phyloP scores from a whole-genome alignment of 2,329 filamentous ascomycete genomes.

The Malbranchea cinnamomea region DNA sequence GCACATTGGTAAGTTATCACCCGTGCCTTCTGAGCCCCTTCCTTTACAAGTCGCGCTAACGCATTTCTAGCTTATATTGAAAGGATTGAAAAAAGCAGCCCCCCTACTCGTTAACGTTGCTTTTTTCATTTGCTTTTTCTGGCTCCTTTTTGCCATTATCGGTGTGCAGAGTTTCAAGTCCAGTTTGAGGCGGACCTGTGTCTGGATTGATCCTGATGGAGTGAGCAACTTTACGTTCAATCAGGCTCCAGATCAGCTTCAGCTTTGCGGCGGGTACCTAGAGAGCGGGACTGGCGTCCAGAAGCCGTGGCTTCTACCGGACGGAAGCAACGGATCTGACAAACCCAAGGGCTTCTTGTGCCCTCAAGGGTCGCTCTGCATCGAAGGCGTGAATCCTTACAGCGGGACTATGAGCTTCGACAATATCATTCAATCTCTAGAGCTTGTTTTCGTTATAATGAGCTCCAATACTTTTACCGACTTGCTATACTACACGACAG shows the following conservation, averaged over 20 bases:
- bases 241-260: conserved; percentile 43
- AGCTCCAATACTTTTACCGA: conserved; percentile 95
- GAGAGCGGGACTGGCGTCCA: conserved; percentile 41
- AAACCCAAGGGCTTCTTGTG: conserved; percentile 72
- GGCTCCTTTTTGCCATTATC: conserved; percentile 91
- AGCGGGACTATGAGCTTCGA: conserved; percentile 86
- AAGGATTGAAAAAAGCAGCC: conserved; percentile 89
- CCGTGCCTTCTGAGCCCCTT: background rate
- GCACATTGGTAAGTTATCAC: conserved; percentile 57
- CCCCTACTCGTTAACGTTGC: conserved; percentile 84
- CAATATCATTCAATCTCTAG: conserved; percentile 79
- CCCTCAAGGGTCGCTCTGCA: conserved; percentile 65
- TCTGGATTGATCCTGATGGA: conserved; percentile 53
- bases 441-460: conserved; percentile 96
- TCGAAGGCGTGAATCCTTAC: conserved; percentile 65
- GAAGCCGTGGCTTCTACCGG: conserved; percentile 52
- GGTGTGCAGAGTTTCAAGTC: conserved; percentile 94
- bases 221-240: conserved; percentile 27
- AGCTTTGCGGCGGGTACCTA: conserved; percentile 79
- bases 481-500: conserved; percentile 81
- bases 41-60: conserved; percentile 9
- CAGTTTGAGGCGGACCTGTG: conserved; percentile 60
- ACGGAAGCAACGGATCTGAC: conserved; percentile 37
- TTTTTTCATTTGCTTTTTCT: conserved; percentile 92
- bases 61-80: conserved; percentile 58